Evolutionary conservation across 2,329 filamentous ascomycete genomes (phyloP).

Genomic region (Pseudogymnoascus verrucosus): DNA sequence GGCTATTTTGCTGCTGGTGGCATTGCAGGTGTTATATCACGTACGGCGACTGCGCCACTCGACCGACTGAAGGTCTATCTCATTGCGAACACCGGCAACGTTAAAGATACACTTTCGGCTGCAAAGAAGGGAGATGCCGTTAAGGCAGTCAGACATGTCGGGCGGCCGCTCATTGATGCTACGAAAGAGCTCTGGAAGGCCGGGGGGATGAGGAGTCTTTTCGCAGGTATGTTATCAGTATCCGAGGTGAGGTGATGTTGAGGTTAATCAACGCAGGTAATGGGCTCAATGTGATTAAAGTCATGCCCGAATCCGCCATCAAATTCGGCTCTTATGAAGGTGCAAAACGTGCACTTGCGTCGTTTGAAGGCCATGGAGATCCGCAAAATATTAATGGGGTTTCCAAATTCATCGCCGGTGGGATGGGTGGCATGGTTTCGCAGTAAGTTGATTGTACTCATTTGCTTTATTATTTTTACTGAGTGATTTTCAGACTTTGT

Average conservation of each 20-base stretch:
- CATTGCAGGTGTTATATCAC: constrained; percentile 86
- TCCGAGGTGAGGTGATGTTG: constrained; percentile 9
- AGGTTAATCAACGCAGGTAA: constrained; percentile 56
- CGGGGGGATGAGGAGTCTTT: constrained; percentile 81
- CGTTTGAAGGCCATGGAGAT: constrained; percentile 81
- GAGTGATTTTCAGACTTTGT: constrained; percentile 52
- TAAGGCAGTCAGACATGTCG: constrained; percentile 55
- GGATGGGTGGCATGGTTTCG: constrained; percentile 85
- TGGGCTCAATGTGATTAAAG: constrained; percentile 91
- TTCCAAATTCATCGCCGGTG: constrained; percentile 86
- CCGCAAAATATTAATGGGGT: constrained; percentile 68
- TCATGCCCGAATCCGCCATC: constrained; percentile 97
- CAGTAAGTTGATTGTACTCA: constrained; percentile 50
- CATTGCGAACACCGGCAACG: constrained; percentile 74
- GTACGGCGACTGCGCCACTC: constrained; percentile 90
- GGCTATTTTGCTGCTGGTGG: constrained; percentile 97
- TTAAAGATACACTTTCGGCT: constrained; percentile 52
- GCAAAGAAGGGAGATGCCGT: constrained; percentile 63
- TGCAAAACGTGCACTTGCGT: constrained; percentile 78
- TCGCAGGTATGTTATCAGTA: constrained; percentile 61
- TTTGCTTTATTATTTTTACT: background rate
- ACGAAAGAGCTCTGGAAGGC: constrained; percentile 73
- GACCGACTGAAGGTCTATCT: constrained; percentile 97
- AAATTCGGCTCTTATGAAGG: constrained; percentile 98
- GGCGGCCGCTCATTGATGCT: constrained; percentile 63